Evolutionary conservation across 1,139 yeast species (phyloP).

Genomic region (Lodderomyces elongisporus): DNA sequence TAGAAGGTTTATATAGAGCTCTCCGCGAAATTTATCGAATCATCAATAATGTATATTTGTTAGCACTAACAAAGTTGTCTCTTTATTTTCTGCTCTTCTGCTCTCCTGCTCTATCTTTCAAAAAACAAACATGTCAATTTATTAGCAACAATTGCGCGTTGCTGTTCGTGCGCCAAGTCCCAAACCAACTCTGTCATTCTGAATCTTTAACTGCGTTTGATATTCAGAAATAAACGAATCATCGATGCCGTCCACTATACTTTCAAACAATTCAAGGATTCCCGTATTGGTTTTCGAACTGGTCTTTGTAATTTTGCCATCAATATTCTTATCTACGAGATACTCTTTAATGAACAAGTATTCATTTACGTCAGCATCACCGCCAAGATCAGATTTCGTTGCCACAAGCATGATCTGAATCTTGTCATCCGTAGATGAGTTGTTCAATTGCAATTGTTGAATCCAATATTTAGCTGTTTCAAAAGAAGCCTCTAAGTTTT

Average conservation of each 20-base stretch:
- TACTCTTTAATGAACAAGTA: background rate
- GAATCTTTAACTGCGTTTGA: slow-evolving; percentile 9
- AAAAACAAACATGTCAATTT: no score
- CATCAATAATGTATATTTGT: no score
- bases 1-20: no score
- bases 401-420: slow-evolving; percentile 30
- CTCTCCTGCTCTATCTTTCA: no score
- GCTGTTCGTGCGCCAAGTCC: background rate
- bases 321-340: slow-evolving; percentile 1
- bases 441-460: slow-evolving; percentile 33
- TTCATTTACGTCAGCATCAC: background rate
- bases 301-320: slow-evolving; percentile 20
- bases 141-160: background rate
- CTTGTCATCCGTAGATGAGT: slow-evolving; percentile 16
- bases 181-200: background rate
- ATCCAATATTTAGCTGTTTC: slow-evolving; percentile 43
- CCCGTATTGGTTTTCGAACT: slow-evolving; percentile 49
- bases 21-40: no score
- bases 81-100: no score
- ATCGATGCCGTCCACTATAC: slow-evolving; percentile 40
- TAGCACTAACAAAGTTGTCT: no score
- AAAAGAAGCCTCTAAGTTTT: slow-evolving; percentile 29
- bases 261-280: slow-evolving; percentile 36
- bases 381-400: slow-evolving; percentile 26
- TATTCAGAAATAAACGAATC: slow-evolving; percentile 22